These are phyloP conservation scores for Penicillium bovifimosum DNA, from an alignment of 495 filamentous ascomycete genomes.

Conservation along the genomic window DNA sequence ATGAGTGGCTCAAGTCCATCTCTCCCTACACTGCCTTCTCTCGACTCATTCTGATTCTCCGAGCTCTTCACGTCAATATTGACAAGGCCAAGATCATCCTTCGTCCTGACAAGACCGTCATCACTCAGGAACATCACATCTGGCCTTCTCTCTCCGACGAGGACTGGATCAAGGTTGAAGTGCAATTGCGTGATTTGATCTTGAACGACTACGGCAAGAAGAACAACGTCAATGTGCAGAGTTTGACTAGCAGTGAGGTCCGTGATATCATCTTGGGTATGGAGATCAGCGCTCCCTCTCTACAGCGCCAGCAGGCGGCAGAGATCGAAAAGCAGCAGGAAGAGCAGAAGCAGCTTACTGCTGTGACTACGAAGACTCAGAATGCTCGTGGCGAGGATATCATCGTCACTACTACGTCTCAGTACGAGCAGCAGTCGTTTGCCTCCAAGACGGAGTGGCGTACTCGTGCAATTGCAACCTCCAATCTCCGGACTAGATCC, in stretches of 20 bases:
- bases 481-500: constrained; percentile 86
- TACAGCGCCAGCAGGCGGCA: constrained; percentile 97
- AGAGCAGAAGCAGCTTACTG: constrained; percentile 92
- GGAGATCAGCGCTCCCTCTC: constrained; percentile 96
- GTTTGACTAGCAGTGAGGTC: constrained; percentile 92
- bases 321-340: constrained; percentile 99
- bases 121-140: constrained; percentile 98
- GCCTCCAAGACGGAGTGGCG: constrained; percentile 99
- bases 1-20: constrained; percentile 98
- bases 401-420: constrained; percentile 94
- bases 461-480: constrained; percentile 91
- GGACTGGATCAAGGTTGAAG: constrained; percentile 99
- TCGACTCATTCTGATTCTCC: constrained; percentile 87
- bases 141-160: constrained; percentile 95
- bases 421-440: constrained; percentile 95
- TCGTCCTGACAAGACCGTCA: constrained; percentile 96
- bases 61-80: constrained; percentile 93
- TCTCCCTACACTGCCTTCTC: constrained; percentile 99
- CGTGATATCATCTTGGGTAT: constrained; percentile 99
- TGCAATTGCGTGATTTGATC: constrained; percentile 90
- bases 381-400: constrained; percentile 98
- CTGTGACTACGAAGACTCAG: constrained; percentile 96
- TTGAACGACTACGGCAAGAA: constrained; percentile 99
- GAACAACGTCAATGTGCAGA: constrained; percentile 98
- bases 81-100: constrained; percentile 98